A percentile compares a stretch with the other conserved stretches of the same genome.
Evolutionary conservation across 305 asterid species (phyloP).

Genomic region (Fraxinus velutina): DNA sequence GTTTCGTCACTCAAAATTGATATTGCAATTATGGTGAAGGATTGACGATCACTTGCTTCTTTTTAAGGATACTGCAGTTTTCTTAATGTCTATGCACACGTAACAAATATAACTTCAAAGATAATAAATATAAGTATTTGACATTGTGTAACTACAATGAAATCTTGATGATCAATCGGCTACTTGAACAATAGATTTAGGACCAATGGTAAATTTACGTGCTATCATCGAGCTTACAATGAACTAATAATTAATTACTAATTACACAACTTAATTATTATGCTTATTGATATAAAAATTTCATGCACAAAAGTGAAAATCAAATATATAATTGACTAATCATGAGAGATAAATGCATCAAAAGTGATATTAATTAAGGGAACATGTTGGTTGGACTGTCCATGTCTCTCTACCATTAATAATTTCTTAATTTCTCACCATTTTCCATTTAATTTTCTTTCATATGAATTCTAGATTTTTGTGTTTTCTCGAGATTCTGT

Average conservation of each 20-base stretch:
- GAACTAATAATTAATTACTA: neutral
- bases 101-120: neutral
- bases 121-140: neutral
- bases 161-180: neutral
- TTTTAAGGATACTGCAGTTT: neutral
- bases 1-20: neutral
- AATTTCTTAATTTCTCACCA: neutral
- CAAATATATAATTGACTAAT: neutral
- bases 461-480: neutral
- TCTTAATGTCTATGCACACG: neutral
- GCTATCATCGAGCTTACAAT: neutral
- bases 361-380: constrained; percentile 10
- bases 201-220: neutral
- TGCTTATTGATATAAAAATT: neutral
- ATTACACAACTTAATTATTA: neutral
- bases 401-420: constrained; percentile 14
- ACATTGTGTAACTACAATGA: neutral
- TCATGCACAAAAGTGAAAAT: constrained; percentile 11
- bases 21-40: neutral
- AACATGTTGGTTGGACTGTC: constrained; percentile 34
- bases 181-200: neutral
- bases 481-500: neutral
- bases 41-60: neutral
- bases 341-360: neutral
- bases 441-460: neutral